phyloP scores from a whole-genome alignment of 2,329 filamentous ascomycete species.

The Mariannaea elegans region DNA sequence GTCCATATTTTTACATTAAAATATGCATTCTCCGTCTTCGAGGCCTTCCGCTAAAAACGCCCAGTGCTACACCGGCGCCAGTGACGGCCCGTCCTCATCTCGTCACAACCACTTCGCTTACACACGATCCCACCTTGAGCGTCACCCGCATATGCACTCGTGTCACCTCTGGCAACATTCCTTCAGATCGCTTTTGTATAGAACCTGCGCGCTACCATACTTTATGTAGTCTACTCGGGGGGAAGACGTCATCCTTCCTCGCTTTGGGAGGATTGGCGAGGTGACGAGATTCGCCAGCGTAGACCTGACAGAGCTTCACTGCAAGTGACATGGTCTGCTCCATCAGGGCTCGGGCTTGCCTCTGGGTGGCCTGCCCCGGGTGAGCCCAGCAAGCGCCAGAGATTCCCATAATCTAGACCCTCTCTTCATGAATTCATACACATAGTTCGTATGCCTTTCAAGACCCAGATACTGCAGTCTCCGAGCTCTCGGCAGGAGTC shows the following conservation, averaged over 20 bases:
- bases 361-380: constrained; percentile 39
- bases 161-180: constrained; percentile 13
- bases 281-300: constrained; percentile 38
- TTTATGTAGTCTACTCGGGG: constrained; percentile 40
- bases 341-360: constrained; percentile 43
- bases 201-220: constrained; percentile 32
- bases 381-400: constrained; percentile 37
- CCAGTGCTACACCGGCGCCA: constrained; percentile 1
- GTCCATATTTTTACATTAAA: constrained; percentile 14
- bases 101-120: constrained; percentile 25
- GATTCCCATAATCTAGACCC: constrained; percentile 35
- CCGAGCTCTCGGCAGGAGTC: constrained; percentile 28
- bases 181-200: constrained; percentile 22
- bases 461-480: constrained; percentile 36
- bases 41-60: constrained; percentile 10
- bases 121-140: constrained; percentile 15
- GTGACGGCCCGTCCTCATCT: constrained; percentile 21
- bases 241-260: constrained; percentile 39
- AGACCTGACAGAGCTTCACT: constrained; percentile 39
- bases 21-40: constrained; percentile 24
- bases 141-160: constrained; percentile 19
- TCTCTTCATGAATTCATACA: constrained; percentile 31
- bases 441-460: constrained; percentile 26
- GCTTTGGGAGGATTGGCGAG: constrained; percentile 33
- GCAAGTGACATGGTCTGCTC: constrained; percentile 30